Conservation (phyloP, 73 alveolate genomes). For the Paramecium pentaurelia region DNA sequence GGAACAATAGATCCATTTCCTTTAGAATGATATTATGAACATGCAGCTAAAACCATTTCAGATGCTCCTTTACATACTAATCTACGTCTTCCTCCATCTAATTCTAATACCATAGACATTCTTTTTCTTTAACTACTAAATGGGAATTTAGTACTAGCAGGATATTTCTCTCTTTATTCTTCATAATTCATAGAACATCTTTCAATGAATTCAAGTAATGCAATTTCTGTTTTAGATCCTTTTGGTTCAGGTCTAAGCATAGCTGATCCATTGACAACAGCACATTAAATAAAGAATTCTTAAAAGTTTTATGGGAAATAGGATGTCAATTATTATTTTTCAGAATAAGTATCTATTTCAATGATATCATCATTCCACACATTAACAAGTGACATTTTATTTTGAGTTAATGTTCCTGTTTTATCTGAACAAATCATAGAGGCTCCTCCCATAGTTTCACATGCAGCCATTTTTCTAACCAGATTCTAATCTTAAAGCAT, state of each 20-base stretch:
- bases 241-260: constrained; percentile 60
- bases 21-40: constrained; percentile 69
- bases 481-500: constrained; percentile 82
- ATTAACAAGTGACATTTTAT: constrained; percentile 51
- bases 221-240: constrained; percentile 78
- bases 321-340: not conserved
- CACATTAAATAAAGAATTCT: constrained; percentile 24
- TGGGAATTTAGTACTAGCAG: constrained; percentile 66
- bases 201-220: constrained; percentile 56
- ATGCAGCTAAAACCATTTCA: constrained; percentile 68
- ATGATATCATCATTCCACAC: constrained; percentile 59
- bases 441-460: constrained; percentile 97
- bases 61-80: constrained; percentile 82
- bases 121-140: constrained; percentile 77
- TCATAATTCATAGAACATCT: constrained; percentile 37
- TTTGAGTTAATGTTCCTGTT: constrained; percentile 74
- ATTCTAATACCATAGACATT: constrained; percentile 70
- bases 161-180: constrained; percentile 14
- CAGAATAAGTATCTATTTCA: constrained; percentile 20
- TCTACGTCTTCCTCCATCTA: constrained; percentile 62
- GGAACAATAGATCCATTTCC: constrained; percentile 53
- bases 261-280: constrained; percentile 51
- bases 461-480: constrained; percentile 86
- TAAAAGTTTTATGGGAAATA: constrained; percentile 14
- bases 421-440: constrained; percentile 91